A percentile compares a stretch with the other conserved stretches of the same genome.
Evolutionary conservation across 2,329 filamentous ascomycete genomes (phyloP).

Genomic region (Aspergillus piperis): DNA sequence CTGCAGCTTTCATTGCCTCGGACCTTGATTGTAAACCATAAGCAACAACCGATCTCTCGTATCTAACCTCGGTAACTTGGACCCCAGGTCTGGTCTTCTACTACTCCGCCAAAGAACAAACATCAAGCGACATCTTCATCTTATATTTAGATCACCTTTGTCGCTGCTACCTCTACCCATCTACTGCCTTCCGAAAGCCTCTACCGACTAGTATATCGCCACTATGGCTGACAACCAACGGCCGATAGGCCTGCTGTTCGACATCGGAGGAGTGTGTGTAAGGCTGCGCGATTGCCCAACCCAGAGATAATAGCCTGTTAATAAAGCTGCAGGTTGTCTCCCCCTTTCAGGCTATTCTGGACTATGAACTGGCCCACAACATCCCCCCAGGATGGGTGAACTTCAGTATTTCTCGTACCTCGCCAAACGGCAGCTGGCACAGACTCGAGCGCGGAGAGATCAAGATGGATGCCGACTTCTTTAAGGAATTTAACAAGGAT

Average conservation of each 20-base stretch:
- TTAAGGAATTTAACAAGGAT: slow-evolving; percentile 72
- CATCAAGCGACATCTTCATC: neutral
- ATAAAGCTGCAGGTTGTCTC: slow-evolving; percentile 68
- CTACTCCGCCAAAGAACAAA: slow-evolving; percentile 14
- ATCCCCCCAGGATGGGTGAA: slow-evolving; percentile 93
- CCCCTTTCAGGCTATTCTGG: slow-evolving; percentile 88
- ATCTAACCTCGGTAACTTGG: slow-evolving; percentile 33
- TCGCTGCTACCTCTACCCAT: neutral
- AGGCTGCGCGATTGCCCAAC: slow-evolving; percentile 37
- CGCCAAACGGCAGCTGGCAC: slow-evolving; percentile 83
- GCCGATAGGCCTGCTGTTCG: slow-evolving; percentile 81
- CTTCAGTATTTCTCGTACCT: slow-evolving; percentile 76
- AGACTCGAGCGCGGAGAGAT: slow-evolving; percentile 82
- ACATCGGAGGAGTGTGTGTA: slow-evolving; percentile 97
- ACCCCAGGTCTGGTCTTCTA: neutral
- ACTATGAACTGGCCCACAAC: slow-evolving; percentile 75
- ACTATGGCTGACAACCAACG: slow-evolving; percentile 46
- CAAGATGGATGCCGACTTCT: slow-evolving; percentile 72
- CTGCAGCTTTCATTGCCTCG: neutral
- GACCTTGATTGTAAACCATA: neutral
- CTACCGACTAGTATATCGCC: neutral
- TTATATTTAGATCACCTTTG: neutral
- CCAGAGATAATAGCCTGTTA: slow-evolving; percentile 5
- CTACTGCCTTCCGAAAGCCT: neutral
- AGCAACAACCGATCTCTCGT: neutral